Evolutionary conservation across 2,329 filamentous ascomycete species (phyloP).

Genomic region (Ophidiomyces ophidiicola): DNA sequence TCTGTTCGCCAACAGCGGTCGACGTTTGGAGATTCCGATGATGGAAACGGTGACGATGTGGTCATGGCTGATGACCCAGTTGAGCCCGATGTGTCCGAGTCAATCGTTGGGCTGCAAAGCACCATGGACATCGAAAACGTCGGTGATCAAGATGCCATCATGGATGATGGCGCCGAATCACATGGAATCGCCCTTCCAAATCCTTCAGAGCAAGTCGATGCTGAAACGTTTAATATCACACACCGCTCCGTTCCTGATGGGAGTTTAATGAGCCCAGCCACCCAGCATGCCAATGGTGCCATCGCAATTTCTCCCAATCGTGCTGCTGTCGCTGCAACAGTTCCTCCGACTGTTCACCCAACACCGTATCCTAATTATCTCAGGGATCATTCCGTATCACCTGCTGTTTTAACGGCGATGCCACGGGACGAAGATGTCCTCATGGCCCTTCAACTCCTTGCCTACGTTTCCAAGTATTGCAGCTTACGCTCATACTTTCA

Average conservation of each 20-base stretch:
- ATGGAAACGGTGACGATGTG: conserved; percentile 71
- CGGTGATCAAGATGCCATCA: conserved; percentile 66
- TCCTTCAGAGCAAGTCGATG: conserved; percentile 72
- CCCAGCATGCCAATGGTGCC: conserved; percentile 53
- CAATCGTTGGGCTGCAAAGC: conserved; percentile 65
- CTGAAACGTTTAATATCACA: conserved; percentile 86
- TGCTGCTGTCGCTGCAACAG: conserved; percentile 49
- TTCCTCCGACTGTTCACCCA: conserved; percentile 54
- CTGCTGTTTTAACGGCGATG: conserved; percentile 75
- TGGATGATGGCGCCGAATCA: conserved; percentile 56
- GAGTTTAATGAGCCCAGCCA: conserved; percentile 62
- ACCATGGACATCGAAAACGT: conserved; percentile 80
- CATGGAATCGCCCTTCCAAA: conserved; percentile 66
- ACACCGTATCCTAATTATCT: conserved; percentile 68
- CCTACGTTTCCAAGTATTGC: conserved; percentile 98
- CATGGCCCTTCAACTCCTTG: conserved; percentile 92
- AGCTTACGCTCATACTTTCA: conserved; percentile 93
- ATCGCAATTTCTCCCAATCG: conserved; percentile 63
- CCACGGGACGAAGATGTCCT: conserved; percentile 93
- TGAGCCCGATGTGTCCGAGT: conserved; percentile 44
- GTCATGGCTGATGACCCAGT: conserved; percentile 55
- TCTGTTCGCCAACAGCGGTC: conserved; percentile 85
- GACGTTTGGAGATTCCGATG: conserved; percentile 72
- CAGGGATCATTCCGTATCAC: conserved; percentile 57
- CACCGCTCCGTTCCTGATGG: conserved; percentile 75